Conservation (phyloP, 2,329 filamentous ascomycete genomes). For the Lojkania enalia region DNA sequence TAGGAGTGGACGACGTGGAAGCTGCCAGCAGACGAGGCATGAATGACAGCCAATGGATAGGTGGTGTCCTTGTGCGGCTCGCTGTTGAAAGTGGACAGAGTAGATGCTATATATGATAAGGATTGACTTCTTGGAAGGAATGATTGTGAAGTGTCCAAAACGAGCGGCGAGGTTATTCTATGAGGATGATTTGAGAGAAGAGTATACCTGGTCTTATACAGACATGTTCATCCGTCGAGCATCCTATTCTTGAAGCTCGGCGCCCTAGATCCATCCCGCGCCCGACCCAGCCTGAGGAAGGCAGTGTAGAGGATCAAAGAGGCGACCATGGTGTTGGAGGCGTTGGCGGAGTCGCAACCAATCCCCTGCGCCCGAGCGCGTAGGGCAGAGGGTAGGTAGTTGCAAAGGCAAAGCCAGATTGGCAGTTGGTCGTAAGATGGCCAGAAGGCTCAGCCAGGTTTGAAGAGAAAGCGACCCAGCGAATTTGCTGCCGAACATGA, state of each 20-base stretch:
- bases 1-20: conserved; percentile 3
- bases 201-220: conserved; percentile 12
- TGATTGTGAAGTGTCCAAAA: conserved; percentile 8
- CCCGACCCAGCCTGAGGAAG: background rate
- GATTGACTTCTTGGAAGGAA: background rate
- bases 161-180: conserved; percentile 2
- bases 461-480: conserved; percentile 1
- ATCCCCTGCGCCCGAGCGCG: background rate
- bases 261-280: conserved; percentile 4
- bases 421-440: conserved; percentile 2
- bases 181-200: conserved; percentile 13
- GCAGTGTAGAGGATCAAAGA: conserved; percentile 9
- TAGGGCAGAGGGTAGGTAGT: conserved; percentile 2
- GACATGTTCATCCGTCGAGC: background rate
- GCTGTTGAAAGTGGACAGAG: conserved; percentile 6
- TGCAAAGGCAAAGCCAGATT: conserved; percentile 6
- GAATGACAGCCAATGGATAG: conserved; percentile 6
- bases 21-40: conserved; percentile 9
- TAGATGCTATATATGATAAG: conserved; percentile 8
- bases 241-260: conserved; percentile 5
- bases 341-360: conserved; percentile 10
- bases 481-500: background rate
- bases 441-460: conserved; percentile 5
- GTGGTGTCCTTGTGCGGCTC: background rate
- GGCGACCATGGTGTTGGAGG: conserved; percentile 7